Evolutionary conservation across 257 asterid species (phyloP), one percentile per base, ranked within the genome.

Genomic region (Penstemon newberryi): DNA sequence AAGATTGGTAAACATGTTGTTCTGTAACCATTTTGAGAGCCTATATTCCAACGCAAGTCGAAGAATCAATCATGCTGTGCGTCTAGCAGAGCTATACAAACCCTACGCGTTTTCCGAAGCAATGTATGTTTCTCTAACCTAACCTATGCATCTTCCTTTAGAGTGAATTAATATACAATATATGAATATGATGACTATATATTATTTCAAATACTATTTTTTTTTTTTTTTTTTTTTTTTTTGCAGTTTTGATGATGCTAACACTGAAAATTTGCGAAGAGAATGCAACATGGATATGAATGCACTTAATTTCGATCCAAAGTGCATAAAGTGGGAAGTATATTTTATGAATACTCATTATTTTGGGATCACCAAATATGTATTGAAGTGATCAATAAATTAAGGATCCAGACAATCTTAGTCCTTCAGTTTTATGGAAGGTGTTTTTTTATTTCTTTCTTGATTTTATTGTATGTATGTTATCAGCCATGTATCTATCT

Each of bases 41-140:
- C 5, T 47, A 0, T 73, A 76, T 46, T 51, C 7, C 18, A 74
- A 67, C 3, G 63, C 80, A 11, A 80, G 65, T 5, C 77, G 79
- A 60, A 83, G 70, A 49, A 54, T 88, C 65, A 70, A 71, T 46
- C 63, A 25, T 5, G 66, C 78, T 10, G 12, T 70, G 18, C 82
- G 84, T 55, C 59, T 84, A 10, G 74, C 80, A 0, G 84, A 82
- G 12, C 76, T 84, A 4, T 88, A 88, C 78, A 59, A 58, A 40
- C 86, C 87, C 5, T 88, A 86, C 59, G 25, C 79, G 72, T 79
- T 88, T 67, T 86, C 77, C 7, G 63, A 84, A 41, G 90, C 82
- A 62, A 79, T 82, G 96, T 82, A 86, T 13, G 86, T 70, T 41
- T 15, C 18, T 15, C 18, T 15, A 15, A 15, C 18, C 18, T 0